phyloP scores from a whole-genome alignment of 2,329 filamentous ascomycete genomes.

The Cercospora canescens region DNA sequence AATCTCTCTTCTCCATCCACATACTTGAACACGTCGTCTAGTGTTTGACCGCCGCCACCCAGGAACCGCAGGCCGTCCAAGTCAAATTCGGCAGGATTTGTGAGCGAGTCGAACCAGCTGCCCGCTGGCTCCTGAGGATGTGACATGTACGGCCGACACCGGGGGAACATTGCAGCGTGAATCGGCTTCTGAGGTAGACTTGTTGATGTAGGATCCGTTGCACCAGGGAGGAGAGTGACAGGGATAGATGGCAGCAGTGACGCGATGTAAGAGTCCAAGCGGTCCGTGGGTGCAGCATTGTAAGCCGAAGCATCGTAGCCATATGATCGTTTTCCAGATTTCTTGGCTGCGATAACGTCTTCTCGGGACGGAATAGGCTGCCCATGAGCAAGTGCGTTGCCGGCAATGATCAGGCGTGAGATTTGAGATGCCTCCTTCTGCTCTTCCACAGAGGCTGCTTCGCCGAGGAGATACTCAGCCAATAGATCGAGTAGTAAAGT shows the following conservation, averaged over 20 bases:
- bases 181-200: constrained; percentile 91
- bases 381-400: constrained; percentile 71
- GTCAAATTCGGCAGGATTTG: constrained; percentile 91
- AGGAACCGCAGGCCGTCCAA: constrained; percentile 87
- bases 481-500: constrained; percentile 75
- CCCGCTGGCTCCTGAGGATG: constrained; percentile 34
- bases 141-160: constrained; percentile 65
- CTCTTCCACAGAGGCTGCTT: constrained; percentile 62
- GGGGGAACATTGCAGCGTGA: constrained; percentile 87
- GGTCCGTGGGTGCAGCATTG: constrained; percentile 79
- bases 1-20: constrained; percentile 71
- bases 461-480: constrained; percentile 84
- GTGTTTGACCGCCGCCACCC: constrained; percentile 85
- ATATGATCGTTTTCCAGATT: constrained; percentile 72
- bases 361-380: constrained; percentile 50
- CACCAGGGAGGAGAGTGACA: constrained; percentile 83
- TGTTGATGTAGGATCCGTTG: constrained; percentile 81
- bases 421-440: constrained; percentile 67
- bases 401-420: constrained; percentile 83
- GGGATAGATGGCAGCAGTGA: constrained; percentile 82
- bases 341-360: constrained; percentile 45
- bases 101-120: constrained; percentile 85
- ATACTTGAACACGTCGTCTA: constrained; percentile 93
- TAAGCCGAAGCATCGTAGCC: constrained; percentile 89
- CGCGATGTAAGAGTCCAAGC: constrained; percentile 80